Evolutionary conservation across 2,329 filamentous ascomycete species (phyloP), one percentile per base, ranked within the genome.

Genomic region (Colletotrichum echinochloae): DNA sequence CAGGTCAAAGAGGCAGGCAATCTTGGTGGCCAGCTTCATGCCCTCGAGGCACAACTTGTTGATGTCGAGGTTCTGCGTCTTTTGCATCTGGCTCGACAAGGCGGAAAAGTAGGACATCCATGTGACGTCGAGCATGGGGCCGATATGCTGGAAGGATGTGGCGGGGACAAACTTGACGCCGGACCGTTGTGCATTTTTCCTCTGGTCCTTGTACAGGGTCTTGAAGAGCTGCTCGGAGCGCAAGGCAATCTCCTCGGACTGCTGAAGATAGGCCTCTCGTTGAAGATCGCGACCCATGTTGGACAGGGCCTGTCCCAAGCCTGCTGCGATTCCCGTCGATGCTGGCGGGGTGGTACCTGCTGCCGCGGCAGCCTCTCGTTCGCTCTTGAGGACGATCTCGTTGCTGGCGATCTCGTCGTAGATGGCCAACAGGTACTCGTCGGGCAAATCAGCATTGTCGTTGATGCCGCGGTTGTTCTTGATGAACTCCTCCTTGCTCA

Each of bases 71-170:
- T 98, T 98, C 75, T 97, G 93, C 0, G 94, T 92, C 78, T 97
- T 95, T 76, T 98, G 96, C 79, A 96, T 95, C 75, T 97, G 93
- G 60, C 93, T 95, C 1, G 95, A 98, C 33, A 99, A 87, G 0
- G 95, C 95, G 6, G 95, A 98, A 77, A 99, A 92, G 80, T 98
- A 97, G 12, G 95, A 97, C 95, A 98, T 99, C 96, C 96, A 99
- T 0, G 94, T 97, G 30, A 97, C 94, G 76, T 97, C 95, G 78
- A 99, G 98, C 96, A 99, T 99, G 0, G 96, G 94, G 0, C 96
- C 96, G 60, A 98, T 93, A 79, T 99, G 96, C 76, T 94, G 95
- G 79, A 94, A 95, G 0, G 95, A 98, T 1, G 94, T 96, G 4
- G 96, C 96, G 1, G 94, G 93, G 65, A 99, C 97, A 80, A 96